Conservation (phyloP, 1,284 basidiomycete species). For the Coriolopsis trogii region DNA sequence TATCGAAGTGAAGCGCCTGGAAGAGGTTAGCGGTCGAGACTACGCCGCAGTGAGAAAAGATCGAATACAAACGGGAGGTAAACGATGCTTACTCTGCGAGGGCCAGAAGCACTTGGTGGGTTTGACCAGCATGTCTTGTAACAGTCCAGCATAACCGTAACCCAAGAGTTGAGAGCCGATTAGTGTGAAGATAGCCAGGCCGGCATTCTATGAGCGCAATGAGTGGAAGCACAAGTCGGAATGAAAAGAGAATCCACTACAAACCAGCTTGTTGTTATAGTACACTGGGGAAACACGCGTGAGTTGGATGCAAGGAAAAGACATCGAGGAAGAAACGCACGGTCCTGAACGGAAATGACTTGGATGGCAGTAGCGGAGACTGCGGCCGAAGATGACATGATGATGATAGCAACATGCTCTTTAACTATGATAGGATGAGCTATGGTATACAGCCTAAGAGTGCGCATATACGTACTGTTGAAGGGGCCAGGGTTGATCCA, state of each 20-base stretch:
- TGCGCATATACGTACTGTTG: conserved; percentile 34
- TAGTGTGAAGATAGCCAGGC: conserved; percentile 36
- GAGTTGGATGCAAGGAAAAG: not conserved
- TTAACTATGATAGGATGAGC: conserved; percentile 28
- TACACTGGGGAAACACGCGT: conserved; percentile 27
- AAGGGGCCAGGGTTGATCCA: conserved; percentile 49
- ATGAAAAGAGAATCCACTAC: not conserved
- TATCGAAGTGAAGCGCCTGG: conserved; percentile 38
- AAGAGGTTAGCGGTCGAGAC: conserved; percentile 34
- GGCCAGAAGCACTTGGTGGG: conserved; percentile 39
- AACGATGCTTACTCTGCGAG: conserved; percentile 25
- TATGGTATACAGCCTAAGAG: not conserved
- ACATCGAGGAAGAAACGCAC: conserved; percentile 21
- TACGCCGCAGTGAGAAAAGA: not conserved
- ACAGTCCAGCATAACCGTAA: conserved; percentile 35
- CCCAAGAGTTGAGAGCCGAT: conserved; percentile 36
- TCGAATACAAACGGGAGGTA: not conserved
- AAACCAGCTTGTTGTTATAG: conserved; percentile 36
- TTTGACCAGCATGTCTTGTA: conserved; percentile 35
- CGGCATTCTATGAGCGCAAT: conserved; percentile 25
- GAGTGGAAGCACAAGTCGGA: not conserved
- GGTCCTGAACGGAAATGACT: conserved; percentile 40
- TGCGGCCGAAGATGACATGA: conserved; percentile 40
- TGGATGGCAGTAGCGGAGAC: conserved; percentile 40
- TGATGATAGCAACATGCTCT: conserved; percentile 39